Evolutionary conservation across 208 protist species (phyloP), one percentile per base, ranked within the genome.

Genomic region (Acanthamoeba sp.): DNA sequence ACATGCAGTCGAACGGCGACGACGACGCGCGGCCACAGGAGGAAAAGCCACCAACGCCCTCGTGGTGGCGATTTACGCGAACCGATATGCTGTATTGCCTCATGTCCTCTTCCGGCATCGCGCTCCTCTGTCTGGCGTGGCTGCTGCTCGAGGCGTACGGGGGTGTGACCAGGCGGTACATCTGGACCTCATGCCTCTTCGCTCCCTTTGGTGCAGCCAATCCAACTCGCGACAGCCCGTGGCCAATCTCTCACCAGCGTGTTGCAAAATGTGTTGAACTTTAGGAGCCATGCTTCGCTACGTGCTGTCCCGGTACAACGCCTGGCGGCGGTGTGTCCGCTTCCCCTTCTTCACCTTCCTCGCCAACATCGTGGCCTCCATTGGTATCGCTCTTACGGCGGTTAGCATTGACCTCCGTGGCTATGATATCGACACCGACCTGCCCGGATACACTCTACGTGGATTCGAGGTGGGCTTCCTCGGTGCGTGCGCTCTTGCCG

Each of bases 341-440:
- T 92, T 92, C 36, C 87, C 87, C 6, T 92, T 92, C 64, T 92
- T 92, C 87, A 92, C 87, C 24, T 92, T 92, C 57, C 16, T 73
- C 38, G 64, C 76, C 87, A 92, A 92, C 57, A 20, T 92, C 64
- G 29, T 76, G 27, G 87, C 57, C 59, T 76, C 55, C 57, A 92
- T 92, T 20, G 64, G 36, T 14, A 20, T 92, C 34, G 87, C 57
- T 20, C n/a, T 92, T 22, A 52, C 40, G 12, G 36, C 18, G 36
- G n/a, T 92, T 40, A 76, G 87, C 87, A n/a, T 92, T 6, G 59
- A 40, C 7, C 32, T 73, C 14, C 55, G 45, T 29, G 57, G 57
- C 42, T 92, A 92, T 24, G 87, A 92, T 24, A 29, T 76, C 40
- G 64, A 92, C 16, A 5, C 5, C 27, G 87, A 92, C 0, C 29